Evolutionary conservation across 2,329 filamentous ascomycete species (phyloP), one percentile per base, ranked within the genome.

Genomic region (Ophiostoma fasciatum): DNA sequence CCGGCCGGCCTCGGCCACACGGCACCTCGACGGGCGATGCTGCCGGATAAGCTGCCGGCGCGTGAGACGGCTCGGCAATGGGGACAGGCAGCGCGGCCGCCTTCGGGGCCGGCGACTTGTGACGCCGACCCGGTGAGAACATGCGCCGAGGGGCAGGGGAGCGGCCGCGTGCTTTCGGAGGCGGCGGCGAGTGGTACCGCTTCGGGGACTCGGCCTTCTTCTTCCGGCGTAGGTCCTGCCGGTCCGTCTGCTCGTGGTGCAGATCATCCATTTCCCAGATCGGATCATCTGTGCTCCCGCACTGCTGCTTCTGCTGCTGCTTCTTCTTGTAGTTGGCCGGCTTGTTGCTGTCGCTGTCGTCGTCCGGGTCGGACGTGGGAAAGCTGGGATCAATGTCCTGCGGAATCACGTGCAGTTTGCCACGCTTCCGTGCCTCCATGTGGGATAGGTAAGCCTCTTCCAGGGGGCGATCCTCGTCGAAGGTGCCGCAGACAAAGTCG

Each of bases 341-440:
- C 36, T 82, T 76, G 36, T 82, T 76, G 28, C 82, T 75, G 26
- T 84, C 81, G 31, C 82, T 82, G 20, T 88, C 78, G 46, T 85
- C 76, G 47, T 98, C 90, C 0, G 80, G 82, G 47, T 96, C 90
- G 0, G 87, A 94, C 1, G 85, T 87, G 0, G 90, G 90, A 54
- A 98, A 98, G 51, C 87, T 94, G 1, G 90, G 90, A 51, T 98
- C 90, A 41, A 94, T 93, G 48, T 96, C 90, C 52, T 96, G 90
- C n/a, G 90, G 88, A 21, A 88, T 83, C 21, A 74, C 54, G 43
- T 80, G 76, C 42, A 87, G 79, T 60, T 87, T 94, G 46, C 79
- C 77, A 31, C 78, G 78, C 48, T 85, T 79, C 46, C 82, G 78
- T 37, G 82, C 77, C 49, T 87, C 81, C 39, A 92, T 68, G 48